Evolutionary conservation across 176 grass and related monocot genomes (phyloP), one percentile per base, ranked within the genome.

Genomic region (Oryza longistaminata): DNA sequence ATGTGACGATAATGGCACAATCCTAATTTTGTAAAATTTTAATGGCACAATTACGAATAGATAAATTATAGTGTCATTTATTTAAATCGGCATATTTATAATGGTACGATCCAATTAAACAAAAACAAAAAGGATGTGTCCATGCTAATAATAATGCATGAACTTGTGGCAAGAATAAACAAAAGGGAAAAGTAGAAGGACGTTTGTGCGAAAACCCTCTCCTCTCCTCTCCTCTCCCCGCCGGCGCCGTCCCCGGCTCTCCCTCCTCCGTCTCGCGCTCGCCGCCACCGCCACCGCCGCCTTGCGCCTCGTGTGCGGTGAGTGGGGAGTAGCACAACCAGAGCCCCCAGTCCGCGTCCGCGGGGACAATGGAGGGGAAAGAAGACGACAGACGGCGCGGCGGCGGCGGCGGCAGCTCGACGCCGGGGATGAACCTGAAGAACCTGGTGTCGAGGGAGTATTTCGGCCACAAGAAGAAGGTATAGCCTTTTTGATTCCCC

Each of bases 381-480:
- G 58, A 62, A 62, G 58, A 62, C 7, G 58, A 62, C 58, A 9
- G 58, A 24, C 9, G n/a, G 58, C 58, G 58, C 2, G 58, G 58
- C n/a, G 58, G 58, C 7, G 58, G 58, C 7, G 58, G 58, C n/a
- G 53, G 33, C 2, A 64, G 40, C 79, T 73, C 88, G 22, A 49
- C 88, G 5, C 46, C 75, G n/a, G 88, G 82, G 60, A 48, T 83
- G 46, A 90, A 75, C 62, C 90, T 99, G 42, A 92, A 84, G 89
- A 90, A 90, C 45, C 77, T 92, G 19, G 82, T 82, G 4, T 96
- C 91, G 13, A 89, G 96, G 58, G 96, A 96, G 33, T 94, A 96
- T 83, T 87, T 81, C 15, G 92, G 93, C 79, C 96, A 99, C 90
- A 96, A 99, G 90, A 95, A 93, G 81, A 99, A 99, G 96, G 96